Evolutionary conservation across 345 rosid species (phyloP), one percentile per base, ranked within the genome.

Genomic region (Combretum micranthum): DNA sequence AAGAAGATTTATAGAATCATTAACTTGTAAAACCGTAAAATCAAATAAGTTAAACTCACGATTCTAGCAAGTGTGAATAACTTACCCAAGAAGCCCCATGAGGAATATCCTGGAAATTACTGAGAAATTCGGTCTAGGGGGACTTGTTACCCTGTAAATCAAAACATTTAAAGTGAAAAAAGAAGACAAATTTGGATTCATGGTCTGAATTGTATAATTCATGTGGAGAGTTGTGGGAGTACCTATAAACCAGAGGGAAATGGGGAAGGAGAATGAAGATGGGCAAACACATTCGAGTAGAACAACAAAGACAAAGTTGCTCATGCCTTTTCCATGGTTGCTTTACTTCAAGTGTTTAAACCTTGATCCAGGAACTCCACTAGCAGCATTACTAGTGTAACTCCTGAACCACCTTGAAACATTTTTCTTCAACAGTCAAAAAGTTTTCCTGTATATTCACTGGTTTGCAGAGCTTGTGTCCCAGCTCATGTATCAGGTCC

Each of bases 251-350:
- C 68, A 73, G 18, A 59, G 70, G 15, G 32, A 60, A 56, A 37
- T 66, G 52, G 16, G 73, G 56, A 20, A 67, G 72, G 47, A 73
- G 77, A 50, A 73, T 21, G 52, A 69, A 62, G 42, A 59, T 50
- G 53, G 64, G 64, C 72, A 4, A 72, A 47, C 16, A 55, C 54
- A 44, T 69, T 66, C 8, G 71, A 66, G 64, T 78, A 72, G 50
- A 67, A 53, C n/a, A 64, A n/a, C 58, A 39, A 61, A 60, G 20
- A 75, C 54, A 55, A 58, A 78, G 32, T 62, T 53, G 53, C 62
- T 61, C 80, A 69, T 57, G 50, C 77, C 75, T 56, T 37, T 44
- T 55, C 75, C n/a, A 75, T 64, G 57, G 77, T 72, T 39, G 68
- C 79, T 72, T 78, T 78, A 55, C 44, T 69, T 15, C 72, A 22